Base-by-base conservation (phyloP, 805 yeast species). In the Myxozyma sirexii region DNA sequence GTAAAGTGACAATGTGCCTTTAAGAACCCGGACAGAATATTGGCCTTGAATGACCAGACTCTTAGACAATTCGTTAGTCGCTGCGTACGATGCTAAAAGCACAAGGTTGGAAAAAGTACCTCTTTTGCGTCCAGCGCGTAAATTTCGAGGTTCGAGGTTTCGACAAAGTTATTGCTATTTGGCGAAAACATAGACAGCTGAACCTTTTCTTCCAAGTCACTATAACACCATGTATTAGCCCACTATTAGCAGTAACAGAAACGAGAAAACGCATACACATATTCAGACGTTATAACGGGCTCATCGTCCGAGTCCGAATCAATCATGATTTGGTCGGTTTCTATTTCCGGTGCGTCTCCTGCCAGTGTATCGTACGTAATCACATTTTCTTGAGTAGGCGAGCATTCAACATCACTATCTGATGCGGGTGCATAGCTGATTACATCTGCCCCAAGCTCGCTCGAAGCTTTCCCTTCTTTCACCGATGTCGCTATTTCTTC, bases 1-100 rank as follows among this genome's bases (percentile, higher is more conserved):
- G 41, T 67, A 58, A 3, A 75, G 6, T 6, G 46, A 38, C 1
- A 75, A 65, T 0, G 71, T 64, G 10, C 77, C 77, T 42, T 64
- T 62, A 15, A 67, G 54, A 1, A 75, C 74, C 1, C 54, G 54
- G 29, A 75, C 41, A 1, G 43, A 41, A 60, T 62, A 74, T 57
- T 68, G 68, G 10, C 77, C 77, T 2, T 61, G 54, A 12, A 72
- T 62, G 19, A 48, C 43, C 35, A 48, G 23, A 13, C 13, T 35
- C 53, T 48, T 31, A 17, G 15, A n/a, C n/a, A n/a, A n/a, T n/a
- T n/a, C n/a, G n/a, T n/a, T n/a, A n/a, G n/a, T n/a, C n/a, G n/a
- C n/a, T n/a, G n/a, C n/a, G n/a, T n/a, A n/a, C n/a, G n/a, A n/a
- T n/a, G n/a, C 17, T 3, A 43, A 23, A 7, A 29, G 33, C 33